A percentile compares a stretch with the other conserved stretches of the same genome.
phyloP scores from a whole-genome alignment of 495 filamentous ascomycete genomes.

The Neurospora sp. region DNA sequence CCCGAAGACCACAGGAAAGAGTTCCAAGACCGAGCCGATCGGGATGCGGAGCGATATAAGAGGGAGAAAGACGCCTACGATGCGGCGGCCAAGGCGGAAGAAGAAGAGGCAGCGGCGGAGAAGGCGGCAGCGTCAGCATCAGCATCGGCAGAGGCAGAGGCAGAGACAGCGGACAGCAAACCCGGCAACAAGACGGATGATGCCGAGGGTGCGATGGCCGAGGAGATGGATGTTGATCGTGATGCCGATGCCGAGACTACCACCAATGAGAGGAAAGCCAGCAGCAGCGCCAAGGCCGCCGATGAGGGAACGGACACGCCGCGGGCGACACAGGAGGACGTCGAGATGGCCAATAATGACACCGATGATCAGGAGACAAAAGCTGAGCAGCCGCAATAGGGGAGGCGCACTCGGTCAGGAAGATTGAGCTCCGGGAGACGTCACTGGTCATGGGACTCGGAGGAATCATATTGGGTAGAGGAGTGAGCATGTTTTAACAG shows the following conservation, averaged over 20 bases:
- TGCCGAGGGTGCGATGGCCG: not conserved
- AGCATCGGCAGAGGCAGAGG: constrained; percentile 11
- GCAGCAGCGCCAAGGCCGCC: not conserved
- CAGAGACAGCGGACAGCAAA: not conserved
- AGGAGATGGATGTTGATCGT: not conserved
- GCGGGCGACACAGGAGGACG: constrained; percentile 25
- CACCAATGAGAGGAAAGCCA: not conserved
- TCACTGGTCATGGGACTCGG: not conserved
- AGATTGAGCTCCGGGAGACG: not conserved
- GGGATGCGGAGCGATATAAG: constrained; percentile 30
- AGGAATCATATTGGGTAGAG: not conserved
- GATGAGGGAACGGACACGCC: constrained; percentile 4
- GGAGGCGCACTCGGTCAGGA: not conserved
- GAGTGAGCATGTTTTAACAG: not conserved
- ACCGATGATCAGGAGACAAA: constrained; percentile 25
- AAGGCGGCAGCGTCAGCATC: constrained; percentile 10
- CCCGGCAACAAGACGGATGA: constrained; percentile 8
- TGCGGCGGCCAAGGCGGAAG: constrained; percentile 6
- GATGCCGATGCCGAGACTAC: not conserved
- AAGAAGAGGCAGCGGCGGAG: constrained; percentile 10
- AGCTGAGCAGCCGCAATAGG: constrained; percentile 12
- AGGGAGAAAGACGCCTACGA: constrained; percentile 32
- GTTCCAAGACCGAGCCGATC: constrained; percentile 31
- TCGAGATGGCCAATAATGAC: constrained; percentile 34
- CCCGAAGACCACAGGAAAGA: constrained; percentile 33